These are phyloP conservation scores for Ziziphus jujuba DNA, from an alignment of 306 rosid species.

Conservation along the genomic window DNA sequence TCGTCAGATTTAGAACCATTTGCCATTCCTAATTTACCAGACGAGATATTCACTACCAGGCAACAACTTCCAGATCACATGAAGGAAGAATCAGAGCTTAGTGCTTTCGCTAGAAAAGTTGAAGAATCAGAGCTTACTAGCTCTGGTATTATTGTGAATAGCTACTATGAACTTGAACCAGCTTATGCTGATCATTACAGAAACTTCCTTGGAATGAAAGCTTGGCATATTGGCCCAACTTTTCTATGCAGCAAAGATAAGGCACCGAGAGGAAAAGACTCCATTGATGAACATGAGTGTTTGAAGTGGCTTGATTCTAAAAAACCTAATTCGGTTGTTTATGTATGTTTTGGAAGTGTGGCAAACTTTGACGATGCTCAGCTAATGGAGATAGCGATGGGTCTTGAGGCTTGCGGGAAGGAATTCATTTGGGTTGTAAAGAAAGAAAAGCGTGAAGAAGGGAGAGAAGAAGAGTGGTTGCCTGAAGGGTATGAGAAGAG, in stretches of 20 bases:
- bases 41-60: background rate
- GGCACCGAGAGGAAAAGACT: too few relatives aligned
- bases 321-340: too few relatives aligned
- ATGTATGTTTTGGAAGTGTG: too few relatives aligned
- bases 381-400: too few relatives aligned
- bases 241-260: constrained; percentile 23
- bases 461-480: too few relatives aligned
- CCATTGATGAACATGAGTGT: too few relatives aligned
- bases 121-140: constrained; percentile 31
- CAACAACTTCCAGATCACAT: constrained; percentile 12
- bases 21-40: constrained; percentile 19
- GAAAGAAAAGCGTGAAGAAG: too few relatives aligned
- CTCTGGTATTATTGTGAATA: constrained; percentile 52
- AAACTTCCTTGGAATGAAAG: constrained; percentile 32
- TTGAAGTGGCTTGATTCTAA: background rate
- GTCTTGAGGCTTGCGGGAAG: too few relatives aligned
- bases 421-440: too few relatives aligned
- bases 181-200: constrained; percentile 45
- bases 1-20: constrained; percentile 32
- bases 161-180: constrained; percentile 55
- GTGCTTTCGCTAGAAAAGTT: background rate
- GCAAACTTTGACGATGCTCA: too few relatives aligned
- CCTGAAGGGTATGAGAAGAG: too few relatives aligned
- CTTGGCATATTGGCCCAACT: constrained; percentile 70
- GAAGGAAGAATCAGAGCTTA: constrained; percentile 13